Evolutionary conservation across 306 rosid genomes (phyloP).

Genomic region (Cucumis hystrix): DNA sequence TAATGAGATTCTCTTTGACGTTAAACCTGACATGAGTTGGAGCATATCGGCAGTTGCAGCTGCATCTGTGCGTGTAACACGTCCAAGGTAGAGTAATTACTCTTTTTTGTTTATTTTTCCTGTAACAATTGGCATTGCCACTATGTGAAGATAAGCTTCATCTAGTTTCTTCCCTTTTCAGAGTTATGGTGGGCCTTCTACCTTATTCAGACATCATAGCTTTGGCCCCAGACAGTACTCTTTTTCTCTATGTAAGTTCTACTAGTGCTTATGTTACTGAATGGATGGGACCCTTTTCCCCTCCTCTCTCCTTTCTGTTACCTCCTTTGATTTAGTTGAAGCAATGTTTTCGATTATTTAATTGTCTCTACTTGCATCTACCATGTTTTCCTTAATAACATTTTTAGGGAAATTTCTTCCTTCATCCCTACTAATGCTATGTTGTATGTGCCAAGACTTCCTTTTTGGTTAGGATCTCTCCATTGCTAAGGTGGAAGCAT

Average conservation of each 20-base stretch:
- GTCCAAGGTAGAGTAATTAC: conserved; percentile 47
- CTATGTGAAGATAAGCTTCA: conserved; percentile 13
- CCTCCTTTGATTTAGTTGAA: no score
- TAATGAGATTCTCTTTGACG: conserved; percentile 66
- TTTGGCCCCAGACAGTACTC: conserved; percentile 68
- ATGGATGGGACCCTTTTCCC: background rate
- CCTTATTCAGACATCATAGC: conserved; percentile 67
- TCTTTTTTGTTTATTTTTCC: background rate
- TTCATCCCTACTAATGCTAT: background rate
- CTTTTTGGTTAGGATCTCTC: background rate
- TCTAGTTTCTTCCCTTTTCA: conserved; percentile 17
- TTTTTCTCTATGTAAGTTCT: conserved; percentile 81
- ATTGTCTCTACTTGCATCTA: no score
- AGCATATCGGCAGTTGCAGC: conserved; percentile 79
- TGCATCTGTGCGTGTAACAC: conserved; percentile 69
- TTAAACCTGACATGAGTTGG: conserved; percentile 97
- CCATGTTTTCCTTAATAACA: background rate
- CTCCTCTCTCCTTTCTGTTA: background rate
- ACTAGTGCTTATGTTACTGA: background rate
- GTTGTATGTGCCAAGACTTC: background rate
- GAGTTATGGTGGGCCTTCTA: conserved; percentile 62
- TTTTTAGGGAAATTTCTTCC: background rate
- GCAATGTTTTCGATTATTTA: no score
- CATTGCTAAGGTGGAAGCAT: background rate
- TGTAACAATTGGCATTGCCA: conserved; percentile 4